Evolutionary conservation across 2,329 filamentous ascomycete species (phyloP).

Genomic region (Blastomyces silverae): DNA sequence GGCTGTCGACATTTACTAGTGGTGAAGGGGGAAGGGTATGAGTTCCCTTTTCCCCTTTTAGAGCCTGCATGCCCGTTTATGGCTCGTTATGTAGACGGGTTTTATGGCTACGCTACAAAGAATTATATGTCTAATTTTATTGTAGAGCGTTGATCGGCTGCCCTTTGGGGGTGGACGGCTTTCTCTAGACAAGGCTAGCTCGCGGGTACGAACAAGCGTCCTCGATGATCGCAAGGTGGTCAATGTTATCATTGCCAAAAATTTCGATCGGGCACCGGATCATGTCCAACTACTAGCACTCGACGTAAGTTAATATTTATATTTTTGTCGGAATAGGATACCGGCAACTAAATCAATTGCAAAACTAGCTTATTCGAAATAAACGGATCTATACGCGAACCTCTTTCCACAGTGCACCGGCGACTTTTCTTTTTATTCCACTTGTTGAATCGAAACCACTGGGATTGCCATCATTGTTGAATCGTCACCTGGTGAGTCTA

Average conservation of each 20-base stretch:
- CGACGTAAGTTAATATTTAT: conserved; percentile 40
- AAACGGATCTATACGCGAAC: conserved; percentile 70
- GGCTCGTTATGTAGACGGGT: not conserved
- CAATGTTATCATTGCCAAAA: conserved; percentile 73
- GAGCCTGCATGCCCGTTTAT: not conserved
- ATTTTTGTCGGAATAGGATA: not conserved
- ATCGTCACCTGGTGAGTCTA: conserved; percentile 37
- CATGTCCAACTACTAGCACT: conserved; percentile 75
- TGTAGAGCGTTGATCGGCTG: conserved; percentile 17
- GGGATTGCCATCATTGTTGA: conserved; percentile 31
- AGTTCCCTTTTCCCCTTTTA: not conserved
- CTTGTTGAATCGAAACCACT: conserved; percentile 48
- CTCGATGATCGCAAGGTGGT: conserved; percentile 57
- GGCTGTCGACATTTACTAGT: conserved; percentile 20
- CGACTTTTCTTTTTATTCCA: conserved; percentile 71
- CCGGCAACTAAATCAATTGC: conserved; percentile 23
- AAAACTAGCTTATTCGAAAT: conserved; percentile 66
- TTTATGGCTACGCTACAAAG: not conserved
- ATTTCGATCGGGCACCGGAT: conserved; percentile 66
- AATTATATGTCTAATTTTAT: not conserved
- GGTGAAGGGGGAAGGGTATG: conserved; percentile 24
- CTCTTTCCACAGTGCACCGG: conserved; percentile 65
- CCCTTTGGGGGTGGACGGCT: conserved; percentile 22
- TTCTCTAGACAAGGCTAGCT: conserved; percentile 23
- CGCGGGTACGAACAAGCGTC: conserved; percentile 27